These are phyloP conservation scores for Phaeotremella fagi DNA, from an alignment of 768 basidiomycete genomes.

Conservation along the genomic window DNA sequence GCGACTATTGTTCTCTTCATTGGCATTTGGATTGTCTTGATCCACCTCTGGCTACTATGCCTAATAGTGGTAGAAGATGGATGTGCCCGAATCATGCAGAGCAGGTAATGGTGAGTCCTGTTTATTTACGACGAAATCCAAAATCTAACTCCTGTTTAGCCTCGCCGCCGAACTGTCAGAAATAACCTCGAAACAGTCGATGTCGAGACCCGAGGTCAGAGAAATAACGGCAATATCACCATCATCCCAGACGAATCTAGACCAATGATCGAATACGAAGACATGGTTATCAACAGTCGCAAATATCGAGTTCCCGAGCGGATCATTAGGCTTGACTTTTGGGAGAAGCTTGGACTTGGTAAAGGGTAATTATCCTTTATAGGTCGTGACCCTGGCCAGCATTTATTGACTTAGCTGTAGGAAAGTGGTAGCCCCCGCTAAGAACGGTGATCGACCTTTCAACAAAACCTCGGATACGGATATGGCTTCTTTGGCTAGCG, in stretches of 20 bases:
- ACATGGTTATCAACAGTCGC: slow-evolving; percentile 55
- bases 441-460: not conserved
- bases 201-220: slow-evolving; percentile 65
- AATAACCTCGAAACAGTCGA: slow-evolving; percentile 64
- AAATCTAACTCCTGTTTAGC: slow-evolving; percentile 51
- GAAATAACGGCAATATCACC: slow-evolving; percentile 90
- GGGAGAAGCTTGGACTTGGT: slow-evolving; percentile 59
- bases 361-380: slow-evolving; percentile 21
- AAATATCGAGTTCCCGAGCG: slow-evolving; percentile 90
- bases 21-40: slow-evolving; percentile 97
- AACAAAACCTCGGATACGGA: slow-evolving; percentile 3
- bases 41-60: slow-evolving; percentile 81
- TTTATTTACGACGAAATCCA: slow-evolving; percentile 1
- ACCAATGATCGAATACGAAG: slow-evolving; percentile 31
- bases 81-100: slow-evolving; percentile 99
- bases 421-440: not conserved
- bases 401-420: too few species aligned
- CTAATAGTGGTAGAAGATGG: slow-evolving; percentile 86
- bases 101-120: slow-evolving; percentile 63
- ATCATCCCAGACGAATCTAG: slow-evolving; percentile 62
- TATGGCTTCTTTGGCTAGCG: slow-evolving; percentile 2
- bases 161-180: slow-evolving; percentile 74
- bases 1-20: slow-evolving; percentile 88
- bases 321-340: slow-evolving; percentile 89
- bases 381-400: too few species aligned